phyloP scores from a whole-genome alignment of 345 rosid species.

The Populus ilicifolia region DNA sequence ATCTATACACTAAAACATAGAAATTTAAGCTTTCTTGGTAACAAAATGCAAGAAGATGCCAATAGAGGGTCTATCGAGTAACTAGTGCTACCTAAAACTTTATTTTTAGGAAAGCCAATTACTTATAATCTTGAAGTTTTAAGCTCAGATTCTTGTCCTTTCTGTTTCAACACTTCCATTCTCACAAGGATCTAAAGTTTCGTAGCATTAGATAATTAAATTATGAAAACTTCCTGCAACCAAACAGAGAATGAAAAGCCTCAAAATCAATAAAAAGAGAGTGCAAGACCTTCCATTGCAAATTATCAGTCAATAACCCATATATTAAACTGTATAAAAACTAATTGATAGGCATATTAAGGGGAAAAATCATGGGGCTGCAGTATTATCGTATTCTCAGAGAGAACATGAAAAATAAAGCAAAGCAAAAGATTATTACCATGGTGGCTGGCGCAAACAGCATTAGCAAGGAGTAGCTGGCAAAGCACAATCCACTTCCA shows the following conservation, averaged over 20 bases:
- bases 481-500: constrained; percentile 28
- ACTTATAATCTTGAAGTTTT: neutral
- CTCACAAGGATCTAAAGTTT: neutral
- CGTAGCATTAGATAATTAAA: no score
- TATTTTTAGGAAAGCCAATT: neutral
- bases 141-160: neutral
- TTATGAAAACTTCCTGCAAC: neutral
- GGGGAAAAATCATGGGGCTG: neutral
- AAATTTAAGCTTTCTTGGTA: neutral
- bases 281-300: neutral
- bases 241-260: neutral
- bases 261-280: neutral
- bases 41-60: neutral
- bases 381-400: neutral
- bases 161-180: neutral
- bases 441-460: constrained; percentile 49
- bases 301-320: neutral
- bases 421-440: constrained; percentile 32
- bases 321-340: neutral
- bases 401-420: neutral
- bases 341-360: neutral
- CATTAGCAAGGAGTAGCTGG: constrained; percentile 36
- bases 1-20: neutral
- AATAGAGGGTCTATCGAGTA: neutral
- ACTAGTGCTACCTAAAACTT: neutral